Evolutionary conservation across 2,329 filamentous ascomycete genomes (phyloP), one percentile per base, ranked within the genome.

Genomic region (Ascochyta fabae): DNA sequence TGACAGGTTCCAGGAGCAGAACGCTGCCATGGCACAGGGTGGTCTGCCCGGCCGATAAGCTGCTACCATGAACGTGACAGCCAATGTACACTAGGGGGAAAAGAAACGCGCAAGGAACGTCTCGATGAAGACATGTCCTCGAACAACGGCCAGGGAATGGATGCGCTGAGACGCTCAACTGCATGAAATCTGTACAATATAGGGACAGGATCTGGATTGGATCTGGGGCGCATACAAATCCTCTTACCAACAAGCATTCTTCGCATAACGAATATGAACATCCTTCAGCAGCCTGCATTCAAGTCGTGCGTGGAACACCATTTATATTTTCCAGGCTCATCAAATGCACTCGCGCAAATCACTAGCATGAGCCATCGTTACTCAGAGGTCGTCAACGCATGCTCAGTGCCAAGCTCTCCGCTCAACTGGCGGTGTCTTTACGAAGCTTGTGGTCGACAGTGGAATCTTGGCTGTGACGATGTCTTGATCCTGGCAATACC

Each of bases 1-100:
- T 71, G 91, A 96, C 79, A 87, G 95, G 62, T 99, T 98, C 86
- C 86, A 88, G 73, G 87, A 89, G 77, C 84, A 88, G 77, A 88
- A 88, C 69, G 85, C 85, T 44, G 83, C 83, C 36, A 88, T 88
- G 85, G 85, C 85, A 77, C 85, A 87, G 76, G 85, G 84, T 22
- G 79, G 81, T 56, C 66, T 83, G 54, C 80, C 80, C 7, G 81
- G 80, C 51, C 73, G 75, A 64, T 79, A 77, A 62, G 36, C 34
- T 36, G 40, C 12, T 12, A 26, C 54, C 4, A 23, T 19, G 31
- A 44, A 33, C 31, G 3, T 36, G 35, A 44, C 48, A 48, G 33
- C 16, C 39, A 36, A 16, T 57, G 48, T 52, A 52, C 31, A 47
- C 31, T 56, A 56, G 35, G 19, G 24, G 46, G 31, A 23, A 24